A percentile compares a stretch with the other conserved stretches of the same genome.
Evolutionary conservation across 139 green algal species (phyloP).

Genomic region (Edaphochlamys debaryana): DNA sequence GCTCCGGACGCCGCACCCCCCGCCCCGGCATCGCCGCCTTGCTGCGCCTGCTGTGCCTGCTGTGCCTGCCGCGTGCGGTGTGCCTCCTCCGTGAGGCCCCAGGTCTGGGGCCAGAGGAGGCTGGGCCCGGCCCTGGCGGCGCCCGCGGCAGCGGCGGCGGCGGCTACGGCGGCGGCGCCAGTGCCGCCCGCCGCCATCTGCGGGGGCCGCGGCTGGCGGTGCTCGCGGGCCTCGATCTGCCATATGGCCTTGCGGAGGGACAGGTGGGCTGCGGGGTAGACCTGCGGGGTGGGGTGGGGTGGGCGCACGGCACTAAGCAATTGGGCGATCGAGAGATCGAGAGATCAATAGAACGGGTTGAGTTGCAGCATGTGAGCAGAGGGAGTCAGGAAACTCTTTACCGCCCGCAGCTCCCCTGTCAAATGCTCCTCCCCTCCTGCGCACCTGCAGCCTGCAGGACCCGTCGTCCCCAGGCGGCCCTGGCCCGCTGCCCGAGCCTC

Average conservation of each 20-base stretch:
- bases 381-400: no score
- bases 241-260: conserved; percentile 39
- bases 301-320: no score
- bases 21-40: neutral
- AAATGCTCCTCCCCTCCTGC: no score
- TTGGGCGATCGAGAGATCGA: no score
- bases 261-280: conserved; percentile 16
- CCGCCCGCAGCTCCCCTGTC: no score
- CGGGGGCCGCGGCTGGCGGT: neutral
- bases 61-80: no score
- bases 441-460: no score
- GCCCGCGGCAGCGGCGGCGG: neutral
- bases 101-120: neutral
- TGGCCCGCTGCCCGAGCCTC: no score
- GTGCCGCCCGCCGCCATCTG: neutral
- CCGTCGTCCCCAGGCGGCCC: no score
- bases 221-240: neutral
- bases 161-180: neutral
- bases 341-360: no score
- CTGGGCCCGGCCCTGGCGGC: neutral
- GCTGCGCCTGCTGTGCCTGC: neutral
- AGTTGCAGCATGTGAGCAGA: no score
- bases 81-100: neutral
- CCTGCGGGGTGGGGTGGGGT: neutral
- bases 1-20: neutral